These are phyloP conservation scores for Cordyceps cicadae DNA, from an alignment of 2,329 filamentous ascomycete genomes.

Conservation along the genomic window DNA sequence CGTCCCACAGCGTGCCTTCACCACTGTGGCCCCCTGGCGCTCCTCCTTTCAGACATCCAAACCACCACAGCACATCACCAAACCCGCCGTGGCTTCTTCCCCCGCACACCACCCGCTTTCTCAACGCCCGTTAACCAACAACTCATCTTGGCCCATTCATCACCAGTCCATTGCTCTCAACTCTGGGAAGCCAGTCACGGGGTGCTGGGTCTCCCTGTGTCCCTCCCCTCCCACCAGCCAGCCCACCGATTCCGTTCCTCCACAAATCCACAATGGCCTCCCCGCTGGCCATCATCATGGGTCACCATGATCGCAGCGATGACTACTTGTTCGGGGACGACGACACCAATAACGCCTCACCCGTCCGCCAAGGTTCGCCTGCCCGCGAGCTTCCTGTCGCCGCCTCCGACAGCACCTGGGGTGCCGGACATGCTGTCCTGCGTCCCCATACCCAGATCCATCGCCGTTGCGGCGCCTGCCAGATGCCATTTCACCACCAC, in stretches of 20 bases:
- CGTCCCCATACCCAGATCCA: conserved; percentile 10
- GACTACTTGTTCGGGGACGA: background rate
- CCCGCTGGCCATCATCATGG: background rate
- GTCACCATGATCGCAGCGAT: background rate
- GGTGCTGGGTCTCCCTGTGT: background rate
- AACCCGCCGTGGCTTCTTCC: background rate
- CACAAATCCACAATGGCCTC: background rate
- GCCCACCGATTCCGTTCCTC: background rate
- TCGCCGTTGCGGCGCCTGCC: conserved; percentile 1
- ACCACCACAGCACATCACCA: background rate
- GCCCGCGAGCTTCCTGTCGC: background rate
- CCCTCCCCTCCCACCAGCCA: background rate
- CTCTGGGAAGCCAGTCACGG: background rate
- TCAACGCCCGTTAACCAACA: background rate
- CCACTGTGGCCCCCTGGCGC: background rate
- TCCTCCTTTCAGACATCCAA: background rate
- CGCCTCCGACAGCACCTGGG: background rate
- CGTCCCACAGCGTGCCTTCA: background rate
- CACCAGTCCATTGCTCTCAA: too few relatives aligned
- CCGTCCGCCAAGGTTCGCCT: background rate
- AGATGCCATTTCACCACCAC: conserved; percentile 1
- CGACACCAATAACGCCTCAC: background rate
- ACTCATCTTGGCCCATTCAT: too few relatives aligned
- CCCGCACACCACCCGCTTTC: background rate
- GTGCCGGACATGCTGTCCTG: background rate